A percentile compares a stretch with the other conserved stretches of the same genome.
phyloP scores from a whole-genome alignment of 2,329 filamentous ascomycete genomes.

The Nemania sp. region DNA sequence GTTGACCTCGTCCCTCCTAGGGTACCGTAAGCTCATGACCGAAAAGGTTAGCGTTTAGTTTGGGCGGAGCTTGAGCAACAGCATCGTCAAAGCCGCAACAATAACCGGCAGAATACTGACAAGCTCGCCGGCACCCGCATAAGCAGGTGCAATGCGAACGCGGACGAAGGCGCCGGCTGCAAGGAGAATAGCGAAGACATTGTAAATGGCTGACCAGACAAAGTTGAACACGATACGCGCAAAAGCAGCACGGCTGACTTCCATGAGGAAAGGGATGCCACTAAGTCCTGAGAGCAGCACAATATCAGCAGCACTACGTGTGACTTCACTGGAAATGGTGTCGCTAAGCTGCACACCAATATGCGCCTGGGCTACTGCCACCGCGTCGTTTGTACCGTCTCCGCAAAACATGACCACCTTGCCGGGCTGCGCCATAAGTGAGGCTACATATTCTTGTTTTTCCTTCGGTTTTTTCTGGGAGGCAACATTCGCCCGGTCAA shows the following conservation, averaged over 20 bases:
- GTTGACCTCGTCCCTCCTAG: neutral
- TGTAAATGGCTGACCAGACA: constrained; percentile 77
- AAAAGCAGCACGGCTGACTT: constrained; percentile 60
- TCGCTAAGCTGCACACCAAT: constrained; percentile 76
- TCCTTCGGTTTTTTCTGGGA: constrained; percentile 60
- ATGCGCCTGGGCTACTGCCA: constrained; percentile 76
- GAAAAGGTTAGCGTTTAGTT: constrained; percentile 3
- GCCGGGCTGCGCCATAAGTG: constrained; percentile 48
- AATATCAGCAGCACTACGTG: constrained; percentile 74
- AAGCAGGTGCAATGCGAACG: constrained; percentile 62
- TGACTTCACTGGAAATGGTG: constrained; percentile 68
- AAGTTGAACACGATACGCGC: constrained; percentile 75
- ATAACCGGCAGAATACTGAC: constrained; percentile 78
- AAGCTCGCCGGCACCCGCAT: constrained; percentile 71
- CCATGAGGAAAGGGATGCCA: constrained; percentile 69
- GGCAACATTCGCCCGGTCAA: constrained; percentile 54
- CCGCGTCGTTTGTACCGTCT: constrained; percentile 84
- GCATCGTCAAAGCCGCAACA: constrained; percentile 30
- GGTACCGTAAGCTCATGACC: neutral
- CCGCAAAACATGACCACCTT: constrained; percentile 74
- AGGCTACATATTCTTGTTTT: constrained; percentile 60
- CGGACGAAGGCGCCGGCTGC: constrained; percentile 73
- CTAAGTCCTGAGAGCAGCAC: constrained; percentile 71
- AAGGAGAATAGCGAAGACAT: constrained; percentile 74
- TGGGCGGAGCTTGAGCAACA: constrained; percentile 23